These are phyloP conservation scores for Moniliophthora roreri DNA, from an alignment of 1,284 basidiomycete species.

Conservation along the genomic window DNA sequence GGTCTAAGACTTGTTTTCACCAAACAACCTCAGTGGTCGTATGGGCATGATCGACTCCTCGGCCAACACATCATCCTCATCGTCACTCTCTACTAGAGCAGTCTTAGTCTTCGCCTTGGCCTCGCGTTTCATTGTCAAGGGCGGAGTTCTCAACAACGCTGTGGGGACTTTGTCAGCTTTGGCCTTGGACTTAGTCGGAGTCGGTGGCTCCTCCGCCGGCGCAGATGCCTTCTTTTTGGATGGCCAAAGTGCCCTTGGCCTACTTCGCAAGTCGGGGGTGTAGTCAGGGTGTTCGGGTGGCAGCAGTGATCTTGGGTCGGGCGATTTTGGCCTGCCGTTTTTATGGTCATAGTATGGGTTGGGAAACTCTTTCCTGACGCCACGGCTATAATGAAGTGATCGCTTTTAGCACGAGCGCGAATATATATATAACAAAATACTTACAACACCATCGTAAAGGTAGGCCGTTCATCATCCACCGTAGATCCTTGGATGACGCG, in stretches of 20 bases:
- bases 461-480: slow-evolving; percentile 42
- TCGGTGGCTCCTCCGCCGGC: neutral
- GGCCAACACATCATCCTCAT: slow-evolving; percentile 6
- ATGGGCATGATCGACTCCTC: neutral
- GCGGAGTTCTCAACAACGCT: neutral
- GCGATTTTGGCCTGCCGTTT: slow-evolving; percentile 34
- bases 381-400: slow-evolving; percentile 40
- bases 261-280: slow-evolving; percentile 38
- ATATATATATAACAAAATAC: slow-evolving; percentile 19
- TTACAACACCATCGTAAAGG: slow-evolving; percentile 58
- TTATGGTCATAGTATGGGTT: slow-evolving; percentile 51
- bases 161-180: neutral
- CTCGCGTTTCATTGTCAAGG: neutral
- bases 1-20: neutral
- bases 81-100: slow-evolving; percentile 7
- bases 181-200: neutral
- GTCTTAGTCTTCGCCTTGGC: slow-evolving; percentile 6
- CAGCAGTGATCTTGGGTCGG: slow-evolving; percentile 42
- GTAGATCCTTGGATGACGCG: slow-evolving; percentile 8
- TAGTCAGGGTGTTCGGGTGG: slow-evolving; percentile 52
- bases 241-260: slow-evolving; percentile 12
- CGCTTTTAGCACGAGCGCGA: no score
- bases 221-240: neutral
- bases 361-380: slow-evolving; percentile 44
- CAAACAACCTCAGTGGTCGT: neutral